Evolutionary conservation across 805 yeast genomes (phyloP).

Genomic region (Wickerhamiella shivajii): DNA sequence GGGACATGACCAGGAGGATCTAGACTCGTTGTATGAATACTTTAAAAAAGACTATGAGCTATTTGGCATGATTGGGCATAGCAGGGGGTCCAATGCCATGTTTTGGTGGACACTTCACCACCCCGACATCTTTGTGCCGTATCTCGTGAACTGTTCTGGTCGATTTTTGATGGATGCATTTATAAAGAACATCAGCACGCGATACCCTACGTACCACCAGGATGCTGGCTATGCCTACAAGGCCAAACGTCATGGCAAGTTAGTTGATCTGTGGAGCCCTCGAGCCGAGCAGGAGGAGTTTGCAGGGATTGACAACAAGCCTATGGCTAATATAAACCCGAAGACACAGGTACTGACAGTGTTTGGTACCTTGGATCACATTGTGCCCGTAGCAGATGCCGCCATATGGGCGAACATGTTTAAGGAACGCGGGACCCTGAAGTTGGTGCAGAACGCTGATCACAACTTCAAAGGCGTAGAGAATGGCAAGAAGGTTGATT

Average conservation of each 20-base stretch:
- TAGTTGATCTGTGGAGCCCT: conserved; percentile 30
- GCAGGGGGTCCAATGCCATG: conserved; percentile 67
- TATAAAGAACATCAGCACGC: too few species aligned
- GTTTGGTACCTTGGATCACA: conserved; percentile 54
- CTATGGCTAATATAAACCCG: conserved; percentile 10
- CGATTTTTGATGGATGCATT: too few species aligned
- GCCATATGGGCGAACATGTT: conserved; percentile 44
- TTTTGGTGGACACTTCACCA: conserved; percentile 47
- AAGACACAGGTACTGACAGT: conserved; percentile 48
- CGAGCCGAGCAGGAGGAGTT: conserved; percentile 29
- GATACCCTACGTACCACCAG: conserved; percentile 2
- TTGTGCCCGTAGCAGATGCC: conserved; percentile 55
- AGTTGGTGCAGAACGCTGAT: conserved; percentile 53
- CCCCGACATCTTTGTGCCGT: conserved; percentile 33
- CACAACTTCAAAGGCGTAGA: conserved; percentile 52
- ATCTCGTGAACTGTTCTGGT: conserved; percentile 57
- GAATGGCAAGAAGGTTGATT: conserved; percentile 33
- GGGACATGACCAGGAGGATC: conserved; percentile 52
- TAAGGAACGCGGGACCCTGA: conserved; percentile 41
- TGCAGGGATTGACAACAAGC: conserved; percentile 16
- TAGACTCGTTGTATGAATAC: conserved; percentile 33
- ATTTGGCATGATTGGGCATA: conserved; percentile 56
- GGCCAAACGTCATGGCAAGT: conserved; percentile 39
- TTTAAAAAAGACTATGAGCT: conserved; percentile 29
- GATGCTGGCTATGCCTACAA: conserved; percentile 19